Percentiles rank a stretch among this genome's conserved stretches.
Evolutionary conservation across 805 yeast genomes (phyloP).

Genomic region (Saccharomyces mikatae): DNA sequence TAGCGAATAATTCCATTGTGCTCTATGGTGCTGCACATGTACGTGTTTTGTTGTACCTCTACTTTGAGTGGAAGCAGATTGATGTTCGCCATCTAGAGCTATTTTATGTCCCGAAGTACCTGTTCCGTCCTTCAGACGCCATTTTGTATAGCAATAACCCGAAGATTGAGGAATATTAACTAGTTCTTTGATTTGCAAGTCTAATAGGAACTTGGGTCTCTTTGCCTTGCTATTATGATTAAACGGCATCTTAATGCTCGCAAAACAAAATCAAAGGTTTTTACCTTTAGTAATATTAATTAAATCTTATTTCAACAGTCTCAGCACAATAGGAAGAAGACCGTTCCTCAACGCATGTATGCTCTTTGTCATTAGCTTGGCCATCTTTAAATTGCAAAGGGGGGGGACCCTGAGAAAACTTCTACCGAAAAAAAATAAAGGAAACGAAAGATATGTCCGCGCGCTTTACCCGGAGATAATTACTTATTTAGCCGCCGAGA

Average conservation of each 20-base stretch:
- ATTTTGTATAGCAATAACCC: slow-evolving; percentile 59
- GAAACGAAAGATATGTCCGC: not conserved
- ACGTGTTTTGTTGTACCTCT: slow-evolving; percentile 37
- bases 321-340: not conserved
- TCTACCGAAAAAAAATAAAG: not conserved
- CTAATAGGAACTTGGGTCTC: slow-evolving; percentile 56
- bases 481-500: not conserved
- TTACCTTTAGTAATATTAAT: too few relatives aligned
- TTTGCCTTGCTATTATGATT: slow-evolving; percentile 24
- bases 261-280: not conserved
- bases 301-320: not conserved
- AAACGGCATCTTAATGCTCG: slow-evolving; percentile 3
- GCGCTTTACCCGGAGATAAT: not conserved
- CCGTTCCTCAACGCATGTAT: not conserved
- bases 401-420: not conserved
- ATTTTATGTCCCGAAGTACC: slow-evolving; percentile 17
- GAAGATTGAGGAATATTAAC: slow-evolving; percentile 77
- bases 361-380: not conserved
- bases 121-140: slow-evolving; percentile 47
- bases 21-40: slow-evolving; percentile 44
- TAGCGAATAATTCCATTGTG: slow-evolving; percentile 38
- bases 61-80: slow-evolving; percentile 20
- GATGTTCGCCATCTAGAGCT: not conserved
- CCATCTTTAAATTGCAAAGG: not conserved
- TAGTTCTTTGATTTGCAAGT: slow-evolving; percentile 55